Evolutionary conservation across 345 rosid species (phyloP).

Genomic region (Murraya koenigii): DNA sequence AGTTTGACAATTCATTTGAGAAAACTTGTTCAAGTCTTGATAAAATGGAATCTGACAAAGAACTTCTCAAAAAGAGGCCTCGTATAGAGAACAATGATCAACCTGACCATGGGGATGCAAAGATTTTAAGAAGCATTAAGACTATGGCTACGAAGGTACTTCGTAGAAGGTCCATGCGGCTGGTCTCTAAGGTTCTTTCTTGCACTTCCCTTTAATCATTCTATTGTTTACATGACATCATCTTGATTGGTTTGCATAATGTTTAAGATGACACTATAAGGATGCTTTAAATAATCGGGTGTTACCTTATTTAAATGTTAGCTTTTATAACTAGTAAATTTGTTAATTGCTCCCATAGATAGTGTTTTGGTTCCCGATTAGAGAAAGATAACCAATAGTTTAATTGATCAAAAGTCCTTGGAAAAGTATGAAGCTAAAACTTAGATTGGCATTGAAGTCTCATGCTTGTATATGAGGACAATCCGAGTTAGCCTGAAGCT

Average conservation of each 20-base stretch:
- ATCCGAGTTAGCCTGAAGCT: not conserved
- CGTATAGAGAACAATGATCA: slow-evolving; percentile 18
- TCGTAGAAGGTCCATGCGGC: slow-evolving; percentile 63
- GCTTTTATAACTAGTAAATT: not conserved
- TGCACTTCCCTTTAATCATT: slow-evolving; percentile 1
- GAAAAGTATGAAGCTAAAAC: not conserved
- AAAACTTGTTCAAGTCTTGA: slow-evolving; percentile 27
- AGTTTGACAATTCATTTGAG: slow-evolving; percentile 25
- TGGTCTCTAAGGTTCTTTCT: slow-evolving; percentile 52
- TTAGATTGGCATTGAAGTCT: not conserved
- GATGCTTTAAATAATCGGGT: not conserved
- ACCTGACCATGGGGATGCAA: slow-evolving; percentile 21
- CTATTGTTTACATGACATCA: not conserved
- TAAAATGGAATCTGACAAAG: slow-evolving; percentile 26
- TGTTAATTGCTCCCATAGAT: not conserved
- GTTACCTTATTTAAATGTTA: not conserved
- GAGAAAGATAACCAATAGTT: not conserved
- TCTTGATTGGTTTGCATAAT: not conserved
- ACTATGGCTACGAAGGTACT: slow-evolving; percentile 28
- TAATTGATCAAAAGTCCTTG: not conserved
- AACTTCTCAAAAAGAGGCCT: slow-evolving; percentile 31
- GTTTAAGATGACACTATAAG: not conserved
- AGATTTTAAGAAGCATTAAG: slow-evolving; percentile 35
- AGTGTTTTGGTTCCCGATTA: not conserved
- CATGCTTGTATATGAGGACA: not conserved